Conservation (phyloP, 2,329 filamentous ascomycete species). For the Colletotrichum chlorophyti region DNA sequence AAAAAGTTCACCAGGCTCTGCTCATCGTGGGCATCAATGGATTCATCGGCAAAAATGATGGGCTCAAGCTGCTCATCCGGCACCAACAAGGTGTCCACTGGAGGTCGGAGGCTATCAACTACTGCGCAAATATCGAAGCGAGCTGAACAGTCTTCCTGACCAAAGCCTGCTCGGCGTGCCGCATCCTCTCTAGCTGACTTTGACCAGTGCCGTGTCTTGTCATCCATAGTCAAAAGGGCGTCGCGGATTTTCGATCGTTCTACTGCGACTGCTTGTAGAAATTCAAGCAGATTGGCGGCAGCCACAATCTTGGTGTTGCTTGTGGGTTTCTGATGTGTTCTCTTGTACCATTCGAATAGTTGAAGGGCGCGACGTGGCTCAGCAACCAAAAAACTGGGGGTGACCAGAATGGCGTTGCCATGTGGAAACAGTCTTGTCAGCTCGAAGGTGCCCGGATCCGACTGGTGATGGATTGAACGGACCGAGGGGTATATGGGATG, state of each 20-base stretch:
- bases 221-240: neutral
- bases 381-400: constrained; percentile 49
- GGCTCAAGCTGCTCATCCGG: constrained; percentile 43
- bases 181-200: neutral
- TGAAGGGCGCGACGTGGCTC: constrained; percentile 42
- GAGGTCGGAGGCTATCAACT: constrained; percentile 9
- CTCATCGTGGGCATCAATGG: constrained; percentile 65
- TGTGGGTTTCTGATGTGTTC: neutral
- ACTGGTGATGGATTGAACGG: neutral
- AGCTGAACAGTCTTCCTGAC: constrained; percentile 18
- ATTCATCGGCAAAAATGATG: constrained; percentile 53
- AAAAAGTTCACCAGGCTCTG: constrained; percentile 70
- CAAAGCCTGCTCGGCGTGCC: neutral
- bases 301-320: constrained; percentile 36
- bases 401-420: constrained; percentile 45
- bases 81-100: constrained; percentile 36
- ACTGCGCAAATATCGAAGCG: constrained; percentile 24
- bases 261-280: constrained; percentile 36
- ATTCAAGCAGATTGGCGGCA: constrained; percentile 37
- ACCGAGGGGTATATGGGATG: constrained; percentile 28
- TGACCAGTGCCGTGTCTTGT: neutral
- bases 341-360: constrained; percentile 44
- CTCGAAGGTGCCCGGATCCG: constrained; percentile 11
- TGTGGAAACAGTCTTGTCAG: constrained; percentile 36
- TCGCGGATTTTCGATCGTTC: constrained; percentile 2